Evolutionary conservation across 495 filamentous ascomycete genomes (phyloP), one percentile per base, ranked within the genome.

Genomic region (Jackrogersella minutella): DNA sequence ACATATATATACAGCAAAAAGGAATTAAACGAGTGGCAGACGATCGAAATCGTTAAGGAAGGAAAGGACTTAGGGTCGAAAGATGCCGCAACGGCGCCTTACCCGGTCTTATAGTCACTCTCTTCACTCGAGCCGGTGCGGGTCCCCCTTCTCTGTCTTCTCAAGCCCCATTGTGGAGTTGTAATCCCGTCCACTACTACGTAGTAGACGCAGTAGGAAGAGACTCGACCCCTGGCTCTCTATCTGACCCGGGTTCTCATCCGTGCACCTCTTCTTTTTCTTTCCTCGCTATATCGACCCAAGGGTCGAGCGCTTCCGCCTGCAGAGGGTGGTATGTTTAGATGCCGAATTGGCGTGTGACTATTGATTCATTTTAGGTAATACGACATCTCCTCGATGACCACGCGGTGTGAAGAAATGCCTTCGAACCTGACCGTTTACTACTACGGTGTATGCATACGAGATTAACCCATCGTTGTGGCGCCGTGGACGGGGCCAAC

Each of bases 11-110:
- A 68, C 59, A 64, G 62, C 41, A 30, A 54, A n/a, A 60, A 22
- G 44, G 31, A 57, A 61, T 9, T 19, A 58, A 69, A 69, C 66
- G 66, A 69, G 55, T 39, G 66, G 55, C 66, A 64, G 60, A 69
- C 66, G 66, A 69, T 69, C 66, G 51, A 64, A 19, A 69, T 60
- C 66, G 66, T 58, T 69, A 19, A 51, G 36, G 66, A 57, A 36
- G 14, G 5, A 30, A 44, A 50, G 14, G 43, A 34, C 43, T 44
- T 28, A 17, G 47, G n/a, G 6, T 50, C 36, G 37, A 28, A n/a
- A n/a, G 24, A 14, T 41, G 36, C 33, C 60, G 58, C 31, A 11
- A 51, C 60, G 56, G 61, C 61, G 56, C 37, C 56, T 52, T 47
- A 57, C 40, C 56, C 30, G 34, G 36, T 51, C 52, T 55, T 69